phyloP scores from a whole-genome alignment of 805 yeast genomes.

The Saturnispora besseyi region DNA sequence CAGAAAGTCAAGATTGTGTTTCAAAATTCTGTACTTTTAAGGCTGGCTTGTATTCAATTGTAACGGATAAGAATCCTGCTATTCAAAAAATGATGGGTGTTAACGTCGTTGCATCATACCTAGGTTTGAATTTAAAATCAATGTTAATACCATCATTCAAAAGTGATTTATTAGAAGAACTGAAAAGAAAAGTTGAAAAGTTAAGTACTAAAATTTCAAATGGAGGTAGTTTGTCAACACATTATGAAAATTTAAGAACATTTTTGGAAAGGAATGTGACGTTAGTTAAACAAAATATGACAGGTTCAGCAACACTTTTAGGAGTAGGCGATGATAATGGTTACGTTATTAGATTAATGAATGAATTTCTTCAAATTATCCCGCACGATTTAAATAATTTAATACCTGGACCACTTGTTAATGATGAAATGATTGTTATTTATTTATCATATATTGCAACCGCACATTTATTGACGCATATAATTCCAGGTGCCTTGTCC shows the following conservation, averaged over 20 bases:
- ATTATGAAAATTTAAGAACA: slow-evolving; percentile 10
- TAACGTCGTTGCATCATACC: slow-evolving; percentile 4
- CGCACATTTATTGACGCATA: not conserved
- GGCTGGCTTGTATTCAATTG: slow-evolving; percentile 10
- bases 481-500: slow-evolving; percentile 8
- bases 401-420: not conserved
- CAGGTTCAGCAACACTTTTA: not conserved
- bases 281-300: not conserved
- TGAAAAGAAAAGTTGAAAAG: slow-evolving; percentile 5
- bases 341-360: slow-evolving; percentile 8
- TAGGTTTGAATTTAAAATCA: slow-evolving; percentile 5
- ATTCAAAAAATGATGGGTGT: not conserved
- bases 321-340: slow-evolving; percentile 9
- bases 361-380: slow-evolving; percentile 10
- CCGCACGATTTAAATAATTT: slow-evolving; percentile 11
- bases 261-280: slow-evolving; percentile 4
- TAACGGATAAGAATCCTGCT: slow-evolving; percentile 4
- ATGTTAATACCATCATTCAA: not conserved
- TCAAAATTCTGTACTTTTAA: slow-evolving; percentile 10
- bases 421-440: slow-evolving; percentile 6
- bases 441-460: slow-evolving; percentile 4
- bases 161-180: slow-evolving; percentile 5
- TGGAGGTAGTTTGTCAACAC: not conserved
- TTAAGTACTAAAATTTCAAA: not conserved
- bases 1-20: slow-evolving; percentile 7